phyloP scores from a whole-genome alignment of 352 stramenopile genomes.

The Globisporangium parvum region DNA sequence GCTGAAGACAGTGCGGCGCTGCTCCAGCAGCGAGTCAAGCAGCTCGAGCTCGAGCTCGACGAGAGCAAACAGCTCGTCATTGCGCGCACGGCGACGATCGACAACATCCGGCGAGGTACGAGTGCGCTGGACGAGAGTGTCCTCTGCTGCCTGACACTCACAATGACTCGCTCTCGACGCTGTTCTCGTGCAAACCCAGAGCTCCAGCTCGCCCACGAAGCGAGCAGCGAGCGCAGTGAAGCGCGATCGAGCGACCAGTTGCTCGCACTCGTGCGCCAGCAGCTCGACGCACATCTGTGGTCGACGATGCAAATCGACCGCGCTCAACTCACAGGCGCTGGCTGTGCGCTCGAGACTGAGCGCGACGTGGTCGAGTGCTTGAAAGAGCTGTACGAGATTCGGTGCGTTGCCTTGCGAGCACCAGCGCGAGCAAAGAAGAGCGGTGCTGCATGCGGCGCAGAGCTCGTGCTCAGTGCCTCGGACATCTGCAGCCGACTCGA shows the following conservation, averaged over 20 bases:
- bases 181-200: slow-evolving; percentile 15
- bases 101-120: slow-evolving; percentile 47
- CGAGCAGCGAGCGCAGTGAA: neutral
- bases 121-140: neutral
- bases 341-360: slow-evolving; percentile 24
- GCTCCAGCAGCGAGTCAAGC: slow-evolving; percentile 10
- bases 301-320: slow-evolving; percentile 33
- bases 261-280: slow-evolving; percentile 33
- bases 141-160: neutral
- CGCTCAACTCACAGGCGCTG: slow-evolving; percentile 15
- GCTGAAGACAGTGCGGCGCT: neutral
- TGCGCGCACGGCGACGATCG: slow-evolving; percentile 36
- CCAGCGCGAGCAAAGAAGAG: neutral
- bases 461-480: slow-evolving; percentile 12
- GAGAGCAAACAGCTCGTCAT: slow-evolving; percentile 29
- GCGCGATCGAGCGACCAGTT: slow-evolving; percentile 24
- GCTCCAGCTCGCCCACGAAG: slow-evolving; percentile 22
- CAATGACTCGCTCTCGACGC: neutral
- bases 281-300: slow-evolving; percentile 41
- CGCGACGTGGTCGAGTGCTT: slow-evolving; percentile 29
- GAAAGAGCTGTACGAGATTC: slow-evolving; percentile 28
- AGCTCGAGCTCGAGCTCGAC: slow-evolving; percentile 14
- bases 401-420: slow-evolving; percentile 11
- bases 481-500: slow-evolving; percentile 21
- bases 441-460: neutral